These are phyloP conservation scores for Neophaeococcomyces mojaviensis DNA, from an alignment of 2,329 filamentous ascomycete species.

Conservation along the genomic window DNA sequence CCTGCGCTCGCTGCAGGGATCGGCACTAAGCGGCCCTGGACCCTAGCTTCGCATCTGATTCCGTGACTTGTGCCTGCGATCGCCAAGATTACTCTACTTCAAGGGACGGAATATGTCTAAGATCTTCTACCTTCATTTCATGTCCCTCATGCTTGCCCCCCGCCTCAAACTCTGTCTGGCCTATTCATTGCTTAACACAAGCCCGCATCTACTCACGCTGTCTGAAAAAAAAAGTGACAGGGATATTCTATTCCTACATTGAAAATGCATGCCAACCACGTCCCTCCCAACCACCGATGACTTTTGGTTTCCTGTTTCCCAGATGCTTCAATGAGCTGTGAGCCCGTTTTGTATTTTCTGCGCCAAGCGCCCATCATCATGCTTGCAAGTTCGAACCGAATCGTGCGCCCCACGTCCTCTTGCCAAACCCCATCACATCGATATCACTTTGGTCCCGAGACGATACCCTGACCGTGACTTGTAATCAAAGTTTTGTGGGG, in stretches of 20 bases:
- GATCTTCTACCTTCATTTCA: neutral
- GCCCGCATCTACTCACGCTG: too few species aligned
- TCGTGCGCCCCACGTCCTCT: too few species aligned
- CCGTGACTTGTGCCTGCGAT: neutral
- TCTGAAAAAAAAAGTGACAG: too few species aligned
- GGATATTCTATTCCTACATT: conserved; percentile 1
- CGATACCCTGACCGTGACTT: too few species aligned
- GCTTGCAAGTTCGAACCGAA: too few species aligned
- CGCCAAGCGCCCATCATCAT: too few species aligned
- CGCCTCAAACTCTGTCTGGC: neutral
- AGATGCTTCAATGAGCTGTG: neutral
- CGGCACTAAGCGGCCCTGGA: neutral
- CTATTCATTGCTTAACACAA: too few species aligned
- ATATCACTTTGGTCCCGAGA: too few species aligned
- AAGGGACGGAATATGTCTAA: too few species aligned
- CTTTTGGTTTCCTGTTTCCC: neutral
- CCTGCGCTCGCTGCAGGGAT: neutral
- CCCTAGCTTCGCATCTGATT: neutral
- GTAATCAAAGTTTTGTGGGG: too few species aligned
- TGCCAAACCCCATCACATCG: too few species aligned
- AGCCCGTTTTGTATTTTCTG: neutral
- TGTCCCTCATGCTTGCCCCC: neutral
- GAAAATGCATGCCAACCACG: conserved; percentile 1
- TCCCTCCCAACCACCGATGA: neutral
- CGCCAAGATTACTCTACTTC: too few species aligned